Evolutionary conservation across 2,329 filamentous ascomycete genomes (phyloP).

Genomic region (Massarina eburnea): DNA sequence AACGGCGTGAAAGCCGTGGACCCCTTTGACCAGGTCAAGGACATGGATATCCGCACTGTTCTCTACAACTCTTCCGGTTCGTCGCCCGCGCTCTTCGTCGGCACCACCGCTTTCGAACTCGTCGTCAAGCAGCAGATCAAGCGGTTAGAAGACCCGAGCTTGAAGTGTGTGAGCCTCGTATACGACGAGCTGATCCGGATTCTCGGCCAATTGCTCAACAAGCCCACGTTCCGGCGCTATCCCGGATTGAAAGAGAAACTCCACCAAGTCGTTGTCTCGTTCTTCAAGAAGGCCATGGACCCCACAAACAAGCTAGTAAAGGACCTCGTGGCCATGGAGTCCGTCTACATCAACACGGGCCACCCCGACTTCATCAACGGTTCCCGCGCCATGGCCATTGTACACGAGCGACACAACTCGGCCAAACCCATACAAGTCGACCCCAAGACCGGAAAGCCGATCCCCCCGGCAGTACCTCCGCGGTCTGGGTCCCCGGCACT

Average conservation of each 20-base stretch:
- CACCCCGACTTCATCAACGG: slow-evolving; percentile 98
- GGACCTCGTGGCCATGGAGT: slow-evolving; percentile 92
- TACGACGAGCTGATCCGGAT: slow-evolving; percentile 98
- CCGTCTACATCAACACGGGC: slow-evolving; percentile 97
- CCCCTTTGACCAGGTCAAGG: slow-evolving; percentile 96
- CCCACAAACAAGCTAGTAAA: slow-evolving; percentile 95
- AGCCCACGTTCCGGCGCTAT: slow-evolving; percentile 88
- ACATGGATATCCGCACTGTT: slow-evolving; percentile 94
- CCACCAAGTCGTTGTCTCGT: slow-evolving; percentile 84
- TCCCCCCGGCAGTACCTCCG: slow-evolving; percentile 67
- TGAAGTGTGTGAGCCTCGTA: slow-evolving; percentile 96
- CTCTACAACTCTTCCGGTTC: slow-evolving; percentile 99
- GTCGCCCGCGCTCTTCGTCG: slow-evolving; percentile 93
- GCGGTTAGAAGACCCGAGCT: slow-evolving; percentile 89
- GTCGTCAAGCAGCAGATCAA: slow-evolving; percentile 99
- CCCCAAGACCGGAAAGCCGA: slow-evolving; percentile 95
- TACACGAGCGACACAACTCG: slow-evolving; percentile 86
- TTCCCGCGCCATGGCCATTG: slow-evolving; percentile 95
- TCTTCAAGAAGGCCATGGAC: slow-evolving; percentile 98
- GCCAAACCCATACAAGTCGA: slow-evolving; percentile 90
- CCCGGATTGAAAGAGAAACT: slow-evolving; percentile 97
- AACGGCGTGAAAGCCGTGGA: slow-evolving; percentile 98
- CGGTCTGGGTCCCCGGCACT: slow-evolving; percentile 77
- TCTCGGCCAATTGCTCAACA: slow-evolving; percentile 82
- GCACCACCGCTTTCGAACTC: slow-evolving; percentile 95